Evolutionary conservation across 148 eudicot species (phyloP), one percentile per base, ranked within the genome.

Genomic region (Limonium bicolor): DNA sequence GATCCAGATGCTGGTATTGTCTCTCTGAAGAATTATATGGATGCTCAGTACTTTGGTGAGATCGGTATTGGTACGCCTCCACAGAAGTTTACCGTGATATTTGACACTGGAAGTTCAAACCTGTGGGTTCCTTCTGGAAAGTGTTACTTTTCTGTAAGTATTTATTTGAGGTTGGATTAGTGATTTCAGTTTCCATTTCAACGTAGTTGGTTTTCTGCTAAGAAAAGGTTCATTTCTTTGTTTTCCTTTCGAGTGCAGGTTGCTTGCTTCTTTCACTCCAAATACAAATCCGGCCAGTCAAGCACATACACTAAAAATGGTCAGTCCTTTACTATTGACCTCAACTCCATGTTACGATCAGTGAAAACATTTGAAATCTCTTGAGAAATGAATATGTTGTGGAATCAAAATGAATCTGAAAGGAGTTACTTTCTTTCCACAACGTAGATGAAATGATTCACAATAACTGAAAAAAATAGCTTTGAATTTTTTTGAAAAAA

Each of bases 91-190:
- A 78, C 80, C 14, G 96, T 86, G 51, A 68, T 86, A 41, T 86
- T 86, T 35, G 96, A 86, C 64, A 86, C 87, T 4, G 96, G 96
- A 56, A 86, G 94, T 57, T 86, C 96, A 25, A 82, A 82, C 62
- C 79, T 86, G 40, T 86, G 94, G 94, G 82, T 82, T 58, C 96
- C 94, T 15, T 86, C 93, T 31, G 64, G 77, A 26, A 82, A 82
- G 63, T 86, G 96, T 56, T 72, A 70, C 38, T 68, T 86, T 36
- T 86, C 87, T 24, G 96, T 86, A 63, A 75, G 84, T 72, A 30
- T 18, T 37, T 33, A 4, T n/a, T 20, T 41, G 23, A 21, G 10
- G 23, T 13, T 23, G 6, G 19, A 22, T 20, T 2, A 3, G 6
- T n/a, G 25, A 24, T 42, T 17, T 25, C 5, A 42, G 28, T 42